Evolutionary conservation across 306 rosid species (phyloP).

Genomic region (Sesbania bispinosa): DNA sequence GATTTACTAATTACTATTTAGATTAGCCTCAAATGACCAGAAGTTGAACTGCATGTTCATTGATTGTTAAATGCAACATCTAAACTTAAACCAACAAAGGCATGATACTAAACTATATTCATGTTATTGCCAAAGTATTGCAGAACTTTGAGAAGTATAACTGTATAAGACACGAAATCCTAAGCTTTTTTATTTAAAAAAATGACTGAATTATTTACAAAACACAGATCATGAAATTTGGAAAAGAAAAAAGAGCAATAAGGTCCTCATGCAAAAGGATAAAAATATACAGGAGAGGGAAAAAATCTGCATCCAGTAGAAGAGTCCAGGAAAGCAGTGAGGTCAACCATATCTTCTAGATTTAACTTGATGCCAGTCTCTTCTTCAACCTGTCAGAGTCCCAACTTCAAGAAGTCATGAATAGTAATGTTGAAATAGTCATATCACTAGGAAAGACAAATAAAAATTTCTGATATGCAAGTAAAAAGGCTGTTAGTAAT

Average conservation of each 20-base stretch:
- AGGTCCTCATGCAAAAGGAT: constrained; percentile 10
- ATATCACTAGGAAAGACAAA: not conserved
- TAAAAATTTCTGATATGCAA: constrained; percentile 6
- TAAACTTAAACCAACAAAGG: too few species aligned
- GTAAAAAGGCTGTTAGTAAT: not conserved
- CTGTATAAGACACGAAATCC: not conserved
- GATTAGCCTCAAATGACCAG: not conserved
- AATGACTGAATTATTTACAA: not conserved
- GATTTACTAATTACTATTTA: not conserved
- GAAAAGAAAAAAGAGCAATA: not conserved
- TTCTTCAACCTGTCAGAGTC: constrained; percentile 72
- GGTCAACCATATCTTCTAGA: constrained; percentile 73
- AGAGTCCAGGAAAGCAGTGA: constrained; percentile 73
- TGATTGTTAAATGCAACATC: not conserved
- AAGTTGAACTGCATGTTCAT: constrained; percentile 1
- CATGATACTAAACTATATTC: not conserved
- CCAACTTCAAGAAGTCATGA: not conserved
- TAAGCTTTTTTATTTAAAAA: not conserved
- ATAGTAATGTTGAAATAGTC: not conserved
- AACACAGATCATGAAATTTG: not conserved
- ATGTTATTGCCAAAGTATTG: not conserved
- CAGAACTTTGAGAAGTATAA: not conserved
- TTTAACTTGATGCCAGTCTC: constrained; percentile 77
- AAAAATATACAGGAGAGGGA: constrained; percentile 65
- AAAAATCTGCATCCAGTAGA: constrained; percentile 70